Conservation (phyloP, 2,329 filamentous ascomycete species). For the Hymenotorrendiella dingleyae region DNA sequence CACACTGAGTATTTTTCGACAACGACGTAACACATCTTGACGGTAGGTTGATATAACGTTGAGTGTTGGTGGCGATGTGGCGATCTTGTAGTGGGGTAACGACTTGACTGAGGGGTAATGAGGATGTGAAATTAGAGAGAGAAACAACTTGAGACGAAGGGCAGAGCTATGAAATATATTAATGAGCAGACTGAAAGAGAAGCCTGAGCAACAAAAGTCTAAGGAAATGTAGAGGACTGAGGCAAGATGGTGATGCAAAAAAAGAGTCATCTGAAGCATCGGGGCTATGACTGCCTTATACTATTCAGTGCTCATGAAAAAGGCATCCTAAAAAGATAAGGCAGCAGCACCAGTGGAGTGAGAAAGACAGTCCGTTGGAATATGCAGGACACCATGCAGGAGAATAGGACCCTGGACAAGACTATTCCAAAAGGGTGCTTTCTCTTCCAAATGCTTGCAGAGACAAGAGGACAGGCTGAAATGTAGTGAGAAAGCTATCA, state of each 20-base stretch:
- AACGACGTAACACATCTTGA: slow-evolving; percentile 63
- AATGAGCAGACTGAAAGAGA: slow-evolving; percentile 26
- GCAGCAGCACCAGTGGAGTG: slow-evolving; percentile 24
- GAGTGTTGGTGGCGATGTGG: slow-evolving; percentile 6
- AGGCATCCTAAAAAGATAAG: slow-evolving; percentile 21
- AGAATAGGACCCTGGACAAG: too few species aligned
- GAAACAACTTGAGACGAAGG: slow-evolving; percentile 15
- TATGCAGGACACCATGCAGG: slow-evolving; percentile 29
- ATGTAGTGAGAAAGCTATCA: slow-evolving; percentile 27
- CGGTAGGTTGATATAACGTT: slow-evolving; percentile 7
- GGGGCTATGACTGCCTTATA: slow-evolving; percentile 31
- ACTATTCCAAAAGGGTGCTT: slow-evolving; percentile 25
- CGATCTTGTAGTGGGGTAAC: slow-evolving; percentile 10
- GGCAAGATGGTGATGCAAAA: slow-evolving; percentile 22
- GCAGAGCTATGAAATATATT: slow-evolving; percentile 28
- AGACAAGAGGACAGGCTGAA: slow-evolving; percentile 26
- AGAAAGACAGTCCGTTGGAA: slow-evolving; percentile 15
- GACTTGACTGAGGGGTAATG: slow-evolving; percentile 9
- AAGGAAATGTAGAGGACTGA: slow-evolving; percentile 18
- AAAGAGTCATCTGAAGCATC: slow-evolving; percentile 27
- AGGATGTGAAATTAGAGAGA: slow-evolving; percentile 6
- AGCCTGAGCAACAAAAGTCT: slow-evolving; percentile 28
- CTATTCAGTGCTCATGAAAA: slow-evolving; percentile 12
- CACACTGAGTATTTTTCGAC: slow-evolving; percentile 66
- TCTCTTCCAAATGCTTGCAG: slow-evolving; percentile 18